Percentiles rank a stretch among this genome's conserved stretches.
phyloP scores from a whole-genome alignment of 2,329 filamentous ascomycete genomes.

The Furcasterigmium furcatum region DNA sequence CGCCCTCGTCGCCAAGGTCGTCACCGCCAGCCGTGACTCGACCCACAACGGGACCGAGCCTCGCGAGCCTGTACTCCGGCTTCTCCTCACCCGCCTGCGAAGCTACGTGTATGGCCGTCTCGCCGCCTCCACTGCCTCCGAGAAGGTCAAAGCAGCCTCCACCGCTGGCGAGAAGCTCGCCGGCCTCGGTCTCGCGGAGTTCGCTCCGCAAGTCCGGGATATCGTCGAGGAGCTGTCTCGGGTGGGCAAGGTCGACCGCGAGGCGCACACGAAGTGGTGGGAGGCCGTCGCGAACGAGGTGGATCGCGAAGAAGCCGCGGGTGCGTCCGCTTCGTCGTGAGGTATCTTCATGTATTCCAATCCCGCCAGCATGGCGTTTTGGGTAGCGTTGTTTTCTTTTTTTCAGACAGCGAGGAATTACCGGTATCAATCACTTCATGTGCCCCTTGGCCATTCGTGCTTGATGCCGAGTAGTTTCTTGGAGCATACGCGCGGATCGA shows the following conservation, averaged over 20 bases:
- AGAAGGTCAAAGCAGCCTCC: slow-evolving; percentile 67
- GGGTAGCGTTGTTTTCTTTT: too few relatives aligned
- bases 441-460: too few relatives aligned
- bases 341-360: too few relatives aligned
- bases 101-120: slow-evolving; percentile 64
- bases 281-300: slow-evolving; percentile 60
- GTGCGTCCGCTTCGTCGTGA: too few relatives aligned
- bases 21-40: slow-evolving; percentile 46
- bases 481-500: too few relatives aligned
- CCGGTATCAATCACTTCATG: too few relatives aligned
- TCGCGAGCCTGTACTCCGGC: slow-evolving; percentile 56
- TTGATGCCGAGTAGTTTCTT: too few relatives aligned
- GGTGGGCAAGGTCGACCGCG: slow-evolving; percentile 65
- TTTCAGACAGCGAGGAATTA: too few relatives aligned
- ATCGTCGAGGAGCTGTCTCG: slow-evolving; percentile 67
- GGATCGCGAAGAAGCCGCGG: slow-evolving; percentile 22
- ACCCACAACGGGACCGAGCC: slow-evolving; percentile 36
- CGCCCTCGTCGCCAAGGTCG: slow-evolving; percentile 54
- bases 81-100: slow-evolving; percentile 65
- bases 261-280: slow-evolving; percentile 68
- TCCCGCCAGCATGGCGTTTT: too few relatives aligned
- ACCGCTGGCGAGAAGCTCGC: slow-evolving; percentile 68
- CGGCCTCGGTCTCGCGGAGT: slow-evolving; percentile 68
- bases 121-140: slow-evolving; percentile 62
- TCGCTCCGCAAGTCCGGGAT: slow-evolving; percentile 64